These are phyloP conservation scores for Arachnomyces sp. DNA, from an alignment of 2,329 filamentous ascomycete genomes.

Conservation along the genomic window DNA sequence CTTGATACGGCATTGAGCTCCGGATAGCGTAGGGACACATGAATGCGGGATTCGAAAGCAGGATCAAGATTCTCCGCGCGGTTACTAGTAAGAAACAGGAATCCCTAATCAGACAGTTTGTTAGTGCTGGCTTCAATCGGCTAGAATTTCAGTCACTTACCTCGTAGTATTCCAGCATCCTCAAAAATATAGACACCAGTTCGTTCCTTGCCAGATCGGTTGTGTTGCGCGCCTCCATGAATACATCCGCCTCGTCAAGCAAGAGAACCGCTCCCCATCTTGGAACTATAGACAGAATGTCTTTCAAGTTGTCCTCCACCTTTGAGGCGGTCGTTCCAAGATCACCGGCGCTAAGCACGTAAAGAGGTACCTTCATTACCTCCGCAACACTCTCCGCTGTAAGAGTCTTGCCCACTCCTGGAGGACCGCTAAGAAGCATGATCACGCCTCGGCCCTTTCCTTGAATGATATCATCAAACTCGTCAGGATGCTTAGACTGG, in stretches of 20 bases:
- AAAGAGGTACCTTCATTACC: constrained; percentile 44
- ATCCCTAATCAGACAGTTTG: background rate
- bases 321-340: constrained; percentile 37
- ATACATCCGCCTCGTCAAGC: constrained; percentile 45
- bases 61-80: constrained; percentile 39
- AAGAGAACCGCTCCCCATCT: constrained; percentile 48
- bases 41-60: constrained; percentile 43
- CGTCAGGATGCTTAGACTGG: constrained; percentile 30
- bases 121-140: too few species aligned
- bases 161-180: constrained; percentile 1
- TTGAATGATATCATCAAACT: constrained; percentile 45
- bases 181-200: constrained; percentile 33
- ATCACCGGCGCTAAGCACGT: constrained; percentile 42
- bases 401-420: constrained; percentile 49
- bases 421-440: constrained; percentile 42
- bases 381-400: constrained; percentile 46
- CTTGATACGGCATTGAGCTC: constrained; percentile 19
- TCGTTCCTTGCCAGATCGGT: constrained; percentile 40
- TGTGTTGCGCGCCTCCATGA: constrained; percentile 32
- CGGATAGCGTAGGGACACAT: constrained; percentile 43
- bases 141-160: too few species aligned
- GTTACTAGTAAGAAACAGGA: constrained; percentile 45
- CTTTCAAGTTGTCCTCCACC: constrained; percentile 40
- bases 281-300: constrained; percentile 41
- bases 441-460: constrained; percentile 49